These are phyloP conservation scores for Termitomyces sp. DNA, from an alignment of 768 basidiomycete species.

Conservation along the genomic window DNA sequence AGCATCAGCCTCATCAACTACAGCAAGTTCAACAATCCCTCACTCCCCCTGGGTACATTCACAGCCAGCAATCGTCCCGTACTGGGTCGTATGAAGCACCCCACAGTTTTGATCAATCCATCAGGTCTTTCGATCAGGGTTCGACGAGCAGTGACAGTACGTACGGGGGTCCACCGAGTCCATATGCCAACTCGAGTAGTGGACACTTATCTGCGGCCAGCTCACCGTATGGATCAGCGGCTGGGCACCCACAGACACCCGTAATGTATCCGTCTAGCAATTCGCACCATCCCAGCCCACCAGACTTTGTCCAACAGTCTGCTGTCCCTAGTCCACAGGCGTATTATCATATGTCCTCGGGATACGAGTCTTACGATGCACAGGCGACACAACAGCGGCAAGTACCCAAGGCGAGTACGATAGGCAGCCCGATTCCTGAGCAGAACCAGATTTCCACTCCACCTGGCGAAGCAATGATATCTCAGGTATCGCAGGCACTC, in stretches of 20 bases:
- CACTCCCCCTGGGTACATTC: slow-evolving; percentile 3
- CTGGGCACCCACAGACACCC: slow-evolving; percentile 23
- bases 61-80: slow-evolving; percentile 13
- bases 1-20: slow-evolving; percentile 17
- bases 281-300: slow-evolving; percentile 21
- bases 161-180: slow-evolving; percentile 16
- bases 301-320: slow-evolving; percentile 18
- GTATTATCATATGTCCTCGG: slow-evolving; percentile 16
- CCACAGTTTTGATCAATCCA: slow-evolving; percentile 15
- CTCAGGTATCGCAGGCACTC: slow-evolving; percentile 7
- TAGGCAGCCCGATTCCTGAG: slow-evolving; percentile 15
- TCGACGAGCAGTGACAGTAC: background rate
- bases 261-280: slow-evolving; percentile 14
- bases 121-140: slow-evolving; percentile 12
- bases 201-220: slow-evolving; percentile 20
- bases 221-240: slow-evolving; percentile 24
- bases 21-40: slow-evolving; percentile 10
- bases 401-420: slow-evolving; percentile 8
- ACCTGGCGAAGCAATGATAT: background rate
- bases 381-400: slow-evolving; percentile 12
- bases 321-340: slow-evolving; percentile 11
- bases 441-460: background rate
- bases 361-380: slow-evolving; percentile 16
- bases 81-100: slow-evolving; percentile 17
- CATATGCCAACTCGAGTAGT: slow-evolving; percentile 21